These are phyloP conservation scores for Hawksworthiomyces lignivorus DNA, from an alignment of 2,329 filamentous ascomycete genomes.

Conservation along the genomic window DNA sequence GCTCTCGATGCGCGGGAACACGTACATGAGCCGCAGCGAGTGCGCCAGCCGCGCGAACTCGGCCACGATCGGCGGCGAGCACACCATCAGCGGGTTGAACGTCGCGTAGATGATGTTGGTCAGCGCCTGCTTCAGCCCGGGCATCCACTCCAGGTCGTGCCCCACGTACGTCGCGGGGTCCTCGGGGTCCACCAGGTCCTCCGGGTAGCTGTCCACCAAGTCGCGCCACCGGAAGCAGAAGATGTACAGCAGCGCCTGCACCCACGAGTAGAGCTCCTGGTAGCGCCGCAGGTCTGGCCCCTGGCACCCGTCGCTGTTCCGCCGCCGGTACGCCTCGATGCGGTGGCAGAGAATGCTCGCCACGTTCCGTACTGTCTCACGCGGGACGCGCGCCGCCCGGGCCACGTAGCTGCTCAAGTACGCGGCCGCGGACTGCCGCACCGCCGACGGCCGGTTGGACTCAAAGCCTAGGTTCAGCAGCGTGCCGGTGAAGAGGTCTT, in stretches of 20 bases:
- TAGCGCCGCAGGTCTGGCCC: constrained; percentile 82
- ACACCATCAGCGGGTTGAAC: constrained; percentile 92
- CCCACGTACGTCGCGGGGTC: constrained; percentile 53
- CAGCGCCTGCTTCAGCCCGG: constrained; percentile 65
- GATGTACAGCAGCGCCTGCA: constrained; percentile 87
- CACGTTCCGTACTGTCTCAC: constrained; percentile 70
- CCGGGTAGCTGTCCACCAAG: constrained; percentile 57
- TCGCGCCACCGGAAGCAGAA: constrained; percentile 98
- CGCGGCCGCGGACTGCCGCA: constrained; percentile 78
- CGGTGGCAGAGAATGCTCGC: constrained; percentile 73
- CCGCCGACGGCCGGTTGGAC: constrained; percentile 59
- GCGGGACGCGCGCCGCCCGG: constrained; percentile 72
- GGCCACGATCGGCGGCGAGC: constrained; percentile 79
- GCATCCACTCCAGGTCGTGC: constrained; percentile 71
- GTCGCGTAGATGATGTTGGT: constrained; percentile 74
- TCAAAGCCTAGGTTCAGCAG: constrained; percentile 68
- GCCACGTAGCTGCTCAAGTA: constrained; percentile 95
- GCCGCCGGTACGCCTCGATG: constrained; percentile 64
- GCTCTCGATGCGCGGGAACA: constrained; percentile 78
- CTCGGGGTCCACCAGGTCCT: constrained; percentile 54
- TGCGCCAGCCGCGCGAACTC: constrained; percentile 86
- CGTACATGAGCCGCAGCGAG: constrained; percentile 80
- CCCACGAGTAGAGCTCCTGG: constrained; percentile 75
- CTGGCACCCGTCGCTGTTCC: constrained; percentile 65
- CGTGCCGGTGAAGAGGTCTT: constrained; percentile 74